A percentile compares a stretch with the other conserved stretches of the same genome.
phyloP scores from a whole-genome alignment of 1,139 yeast genomes.

The Blastobotrys ciferrii region DNA sequence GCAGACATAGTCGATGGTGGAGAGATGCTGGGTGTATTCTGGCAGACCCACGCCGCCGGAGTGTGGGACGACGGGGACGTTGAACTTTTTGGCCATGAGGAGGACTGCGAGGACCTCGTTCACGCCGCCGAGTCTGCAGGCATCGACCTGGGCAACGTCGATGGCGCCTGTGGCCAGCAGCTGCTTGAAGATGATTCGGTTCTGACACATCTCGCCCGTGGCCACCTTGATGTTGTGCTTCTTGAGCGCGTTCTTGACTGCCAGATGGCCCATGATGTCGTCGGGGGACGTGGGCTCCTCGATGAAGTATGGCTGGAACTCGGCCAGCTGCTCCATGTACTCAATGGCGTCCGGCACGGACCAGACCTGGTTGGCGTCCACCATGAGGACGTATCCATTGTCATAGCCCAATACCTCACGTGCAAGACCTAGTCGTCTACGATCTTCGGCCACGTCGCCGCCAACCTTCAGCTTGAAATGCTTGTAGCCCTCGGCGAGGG shows the following conservation, averaged over 20 bases:
- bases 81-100: constrained; percentile 41
- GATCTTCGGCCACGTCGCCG: constrained; percentile 39
- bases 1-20: constrained; percentile 41
- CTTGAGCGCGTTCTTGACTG: constrained; percentile 39
- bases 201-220: constrained; percentile 45
- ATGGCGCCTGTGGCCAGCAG: constrained; percentile 40
- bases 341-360: constrained; percentile 44
- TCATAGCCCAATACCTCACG: constrained; percentile 43
- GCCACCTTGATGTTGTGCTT: constrained; percentile 42
- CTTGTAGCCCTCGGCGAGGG: constrained; percentile 41
- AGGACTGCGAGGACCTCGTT: constrained; percentile 43
- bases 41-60: constrained; percentile 45
- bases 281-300: constrained; percentile 46
- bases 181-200: constrained; percentile 43
- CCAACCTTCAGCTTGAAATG: constrained; percentile 46
- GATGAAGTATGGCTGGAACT: constrained; percentile 42
- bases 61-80: constrained; percentile 43
- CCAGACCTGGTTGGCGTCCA: constrained; percentile 44
- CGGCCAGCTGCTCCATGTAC: constrained; percentile 39
- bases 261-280: constrained; percentile 41
- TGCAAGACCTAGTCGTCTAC: constrained; percentile 38
- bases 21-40: constrained; percentile 42
- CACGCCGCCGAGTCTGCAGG: constrained; percentile 43
- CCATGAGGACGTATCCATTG: constrained; percentile 35
- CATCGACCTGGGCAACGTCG: constrained; percentile 42